Percentiles rank a stretch among this genome's conserved stretches.
phyloP scores from a whole-genome alignment of 805 yeast species.

The Lipomyces yamanashiensis region DNA sequence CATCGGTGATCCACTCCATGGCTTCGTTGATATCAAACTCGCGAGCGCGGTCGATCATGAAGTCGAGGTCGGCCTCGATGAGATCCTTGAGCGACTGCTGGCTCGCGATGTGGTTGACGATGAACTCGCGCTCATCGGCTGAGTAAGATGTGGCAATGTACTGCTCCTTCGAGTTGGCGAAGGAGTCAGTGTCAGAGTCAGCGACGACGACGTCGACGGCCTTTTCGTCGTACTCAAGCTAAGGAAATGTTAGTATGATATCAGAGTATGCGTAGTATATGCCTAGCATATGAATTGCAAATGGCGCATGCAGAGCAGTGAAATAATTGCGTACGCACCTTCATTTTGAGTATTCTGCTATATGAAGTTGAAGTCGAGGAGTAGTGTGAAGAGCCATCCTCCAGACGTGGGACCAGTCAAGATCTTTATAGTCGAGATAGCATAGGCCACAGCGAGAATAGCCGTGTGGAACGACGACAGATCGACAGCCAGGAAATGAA shows the following conservation, averaged over 20 bases:
- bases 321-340: neutral
- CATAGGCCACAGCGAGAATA: too few species aligned
- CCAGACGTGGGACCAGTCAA: neutral
- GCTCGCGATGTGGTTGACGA: slow-evolving; percentile 10
- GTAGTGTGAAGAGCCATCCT: neutral
- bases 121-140: slow-evolving; percentile 15
- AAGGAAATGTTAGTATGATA: neutral
- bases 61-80: slow-evolving; percentile 14
- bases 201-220: slow-evolving; percentile 4
- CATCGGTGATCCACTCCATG: slow-evolving; percentile 13
- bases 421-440: neutral
- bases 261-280: too few species aligned
- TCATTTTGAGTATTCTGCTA: neutral
- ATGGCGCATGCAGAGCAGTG: too few species aligned
- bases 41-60: slow-evolving; percentile 4
- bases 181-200: slow-evolving; percentile 9
- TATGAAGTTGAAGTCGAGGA: neutral
- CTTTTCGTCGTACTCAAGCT: slow-evolving; percentile 18
- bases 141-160: slow-evolving; percentile 8
- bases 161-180: slow-evolving; percentile 12
- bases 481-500: neutral
- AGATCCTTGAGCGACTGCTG: slow-evolving; percentile 6
- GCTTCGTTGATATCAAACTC: slow-evolving; percentile 9
- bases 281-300: too few species aligned
- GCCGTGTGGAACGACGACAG: neutral